A percentile compares a stretch with the other conserved stretches of the same genome.
These are phyloP conservation scores for Neurospora sp. DNA, from an alignment of 495 filamentous ascomycete genomes.

Conservation along the genomic window DNA sequence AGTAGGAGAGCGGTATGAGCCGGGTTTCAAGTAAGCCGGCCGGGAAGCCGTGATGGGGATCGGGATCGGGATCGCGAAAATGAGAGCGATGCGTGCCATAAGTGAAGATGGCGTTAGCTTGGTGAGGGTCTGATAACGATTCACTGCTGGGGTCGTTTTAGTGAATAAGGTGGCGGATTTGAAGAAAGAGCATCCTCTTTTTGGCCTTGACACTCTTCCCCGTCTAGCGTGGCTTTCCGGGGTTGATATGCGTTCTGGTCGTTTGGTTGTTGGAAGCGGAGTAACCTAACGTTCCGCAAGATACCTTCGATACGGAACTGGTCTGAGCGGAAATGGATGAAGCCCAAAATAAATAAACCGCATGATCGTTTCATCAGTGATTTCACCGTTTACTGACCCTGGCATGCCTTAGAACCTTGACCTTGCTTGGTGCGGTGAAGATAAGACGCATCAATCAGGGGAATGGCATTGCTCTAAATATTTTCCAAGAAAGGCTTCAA, in stretches of 20 bases:
- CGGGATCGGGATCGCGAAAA: neutral
- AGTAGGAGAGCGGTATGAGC: neutral
- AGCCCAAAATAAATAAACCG: neutral
- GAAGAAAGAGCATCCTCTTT: too few species aligned
- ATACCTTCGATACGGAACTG: neutral
- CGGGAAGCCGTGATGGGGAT: neutral
- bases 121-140: neutral
- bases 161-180: too few species aligned
- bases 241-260: neutral
- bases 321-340: neutral
- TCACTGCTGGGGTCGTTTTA: neutral
- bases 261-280: neutral
- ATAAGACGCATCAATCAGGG: neutral
- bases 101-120: neutral
- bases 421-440: neutral
- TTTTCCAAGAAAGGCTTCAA: neutral
- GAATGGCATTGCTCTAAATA: neutral
- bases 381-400: neutral
- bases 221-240: neutral
- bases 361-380: neutral
- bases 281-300: neutral
- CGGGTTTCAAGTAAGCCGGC: neutral
- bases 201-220: too few species aligned
- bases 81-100: neutral
- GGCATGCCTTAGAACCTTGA: neutral